phyloP scores from a whole-genome alignment of 345 rosid genomes.

The Rubroshorea leprosula region DNA sequence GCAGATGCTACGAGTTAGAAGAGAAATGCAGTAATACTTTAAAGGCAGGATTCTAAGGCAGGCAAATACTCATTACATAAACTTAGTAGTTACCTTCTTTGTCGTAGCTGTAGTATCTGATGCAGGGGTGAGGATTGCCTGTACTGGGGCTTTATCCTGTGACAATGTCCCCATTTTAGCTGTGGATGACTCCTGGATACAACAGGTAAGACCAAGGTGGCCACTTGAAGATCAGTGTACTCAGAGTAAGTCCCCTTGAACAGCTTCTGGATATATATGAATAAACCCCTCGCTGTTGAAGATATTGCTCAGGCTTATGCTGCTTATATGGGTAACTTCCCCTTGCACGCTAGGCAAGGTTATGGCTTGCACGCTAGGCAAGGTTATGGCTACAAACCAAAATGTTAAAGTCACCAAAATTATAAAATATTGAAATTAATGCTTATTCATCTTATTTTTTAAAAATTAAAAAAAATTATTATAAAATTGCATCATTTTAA shows the following conservation, averaged over 20 bases:
- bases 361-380: too few species aligned
- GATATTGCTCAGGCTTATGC: constrained; percentile 10
- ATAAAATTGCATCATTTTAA: too few species aligned
- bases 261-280: constrained; percentile 22
- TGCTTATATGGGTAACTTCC: too few species aligned
- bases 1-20: background rate
- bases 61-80: background rate
- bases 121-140: constrained; percentile 40
- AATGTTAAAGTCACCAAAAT: too few species aligned
- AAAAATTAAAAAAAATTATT: too few species aligned
- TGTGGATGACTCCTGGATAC: constrained; percentile 18
- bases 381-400: too few species aligned
- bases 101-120: constrained; percentile 41
- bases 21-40: background rate
- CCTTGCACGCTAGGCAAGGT: too few species aligned
- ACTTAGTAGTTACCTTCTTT: constrained; percentile 34
- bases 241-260: constrained; percentile 29
- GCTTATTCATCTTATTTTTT: too few species aligned
- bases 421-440: too few species aligned
- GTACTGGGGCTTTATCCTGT: constrained; percentile 15
- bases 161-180: constrained; percentile 7
- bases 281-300: constrained; percentile 31
- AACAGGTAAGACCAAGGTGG: constrained; percentile 9
- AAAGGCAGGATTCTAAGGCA: background rate
- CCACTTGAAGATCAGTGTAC: constrained; percentile 17